Percentiles rank a stretch among this genome's conserved stretches.
phyloP scores from a whole-genome alignment of 2,329 filamentous ascomycete genomes.

The Pezicula carpinea region DNA sequence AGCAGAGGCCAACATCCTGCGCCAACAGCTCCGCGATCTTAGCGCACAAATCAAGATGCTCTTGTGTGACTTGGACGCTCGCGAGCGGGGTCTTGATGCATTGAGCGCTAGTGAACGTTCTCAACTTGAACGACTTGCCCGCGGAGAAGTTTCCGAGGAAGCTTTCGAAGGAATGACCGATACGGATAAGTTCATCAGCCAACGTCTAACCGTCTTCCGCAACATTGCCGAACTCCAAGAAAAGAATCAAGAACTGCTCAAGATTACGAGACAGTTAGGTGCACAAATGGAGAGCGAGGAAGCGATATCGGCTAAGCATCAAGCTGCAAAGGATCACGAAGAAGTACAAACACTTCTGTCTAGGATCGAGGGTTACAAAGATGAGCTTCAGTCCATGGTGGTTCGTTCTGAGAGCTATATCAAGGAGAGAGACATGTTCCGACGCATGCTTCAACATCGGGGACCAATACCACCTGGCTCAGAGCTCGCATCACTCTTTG shows the following conservation, averaged over 20 bases:
- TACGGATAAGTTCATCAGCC: constrained; percentile 83
- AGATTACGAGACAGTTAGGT: constrained; percentile 77
- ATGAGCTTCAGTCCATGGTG: constrained; percentile 78
- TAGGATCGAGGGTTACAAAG: constrained; percentile 72
- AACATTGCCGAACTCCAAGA: constrained; percentile 78
- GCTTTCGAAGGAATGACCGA: constrained; percentile 71
- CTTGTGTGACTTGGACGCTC: constrained; percentile 78
- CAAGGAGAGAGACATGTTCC: constrained; percentile 95
- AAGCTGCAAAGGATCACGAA: constrained; percentile 60
- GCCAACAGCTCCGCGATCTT: constrained; percentile 82
- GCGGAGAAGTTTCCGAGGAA: constrained; percentile 68
- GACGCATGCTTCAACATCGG: constrained; percentile 81
- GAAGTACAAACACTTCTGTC: constrained; percentile 70
- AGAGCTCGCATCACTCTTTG: constrained; percentile 66
- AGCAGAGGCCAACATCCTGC: constrained; percentile 72
- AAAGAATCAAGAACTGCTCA: constrained; percentile 81
- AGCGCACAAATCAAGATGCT: constrained; percentile 88
- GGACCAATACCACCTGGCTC: constrained; percentile 53
- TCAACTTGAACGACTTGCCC: constrained; percentile 72
- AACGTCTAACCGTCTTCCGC: constrained; percentile 86
- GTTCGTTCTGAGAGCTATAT: constrained; percentile 89
- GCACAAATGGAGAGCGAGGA: constrained; percentile 91
- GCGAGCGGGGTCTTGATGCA: constrained; percentile 71
- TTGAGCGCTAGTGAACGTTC: constrained; percentile 67
- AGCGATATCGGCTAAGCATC: constrained; percentile 61